Evolutionary conservation across 805 yeast species (phyloP).

Genomic region (Clavispora carvajalis): DNA sequence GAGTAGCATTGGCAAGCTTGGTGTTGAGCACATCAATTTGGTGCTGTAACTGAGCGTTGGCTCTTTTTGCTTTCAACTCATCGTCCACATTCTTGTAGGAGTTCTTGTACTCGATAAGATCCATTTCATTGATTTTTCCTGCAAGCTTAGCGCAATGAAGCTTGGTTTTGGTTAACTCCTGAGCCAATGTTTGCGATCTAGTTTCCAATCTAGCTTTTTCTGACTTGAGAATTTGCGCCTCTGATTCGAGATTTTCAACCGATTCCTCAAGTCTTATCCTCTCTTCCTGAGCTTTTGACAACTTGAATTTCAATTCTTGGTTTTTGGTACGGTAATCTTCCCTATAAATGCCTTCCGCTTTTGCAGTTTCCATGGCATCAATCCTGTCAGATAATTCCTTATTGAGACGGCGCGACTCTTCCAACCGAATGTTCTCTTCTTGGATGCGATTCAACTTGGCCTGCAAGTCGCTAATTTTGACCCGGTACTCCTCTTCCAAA

Average conservation of each 20-base stretch:
- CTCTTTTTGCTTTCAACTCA: constrained; percentile 3
- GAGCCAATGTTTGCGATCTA: constrained; percentile 21
- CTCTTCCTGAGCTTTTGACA: constrained; percentile 11
- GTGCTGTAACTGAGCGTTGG: constrained; percentile 18
- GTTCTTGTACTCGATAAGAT: constrained; percentile 5
- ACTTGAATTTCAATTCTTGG: background rate
- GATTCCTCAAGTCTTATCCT: constrained; percentile 22
- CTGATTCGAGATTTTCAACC: constrained; percentile 25
- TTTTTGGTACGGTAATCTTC: background rate
- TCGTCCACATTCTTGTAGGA: constrained; percentile 6
- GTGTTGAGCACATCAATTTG: constrained; percentile 26
- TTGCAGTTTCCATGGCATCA: background rate
- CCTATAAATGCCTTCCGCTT: background rate
- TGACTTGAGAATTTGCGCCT: constrained; percentile 19
- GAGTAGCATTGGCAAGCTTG: constrained; percentile 10
- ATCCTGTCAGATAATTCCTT: background rate
- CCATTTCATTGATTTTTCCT: constrained; percentile 20
- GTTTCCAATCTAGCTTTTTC: constrained; percentile 29
- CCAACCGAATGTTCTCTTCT: constrained; percentile 2
- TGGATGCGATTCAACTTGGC: constrained; percentile 6
- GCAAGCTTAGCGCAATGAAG: constrained; percentile 28
- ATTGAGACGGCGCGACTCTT: constrained; percentile 6
- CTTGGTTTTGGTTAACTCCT: constrained; percentile 27
- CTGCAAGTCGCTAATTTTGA: constrained; percentile 17
- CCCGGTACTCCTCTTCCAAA: background rate